Percentiles rank a stretch among this genome's conserved stretches.
phyloP scores from a whole-genome alignment of 2,329 filamentous ascomycete genomes.

The Simplicillium aogashimaense region DNA sequence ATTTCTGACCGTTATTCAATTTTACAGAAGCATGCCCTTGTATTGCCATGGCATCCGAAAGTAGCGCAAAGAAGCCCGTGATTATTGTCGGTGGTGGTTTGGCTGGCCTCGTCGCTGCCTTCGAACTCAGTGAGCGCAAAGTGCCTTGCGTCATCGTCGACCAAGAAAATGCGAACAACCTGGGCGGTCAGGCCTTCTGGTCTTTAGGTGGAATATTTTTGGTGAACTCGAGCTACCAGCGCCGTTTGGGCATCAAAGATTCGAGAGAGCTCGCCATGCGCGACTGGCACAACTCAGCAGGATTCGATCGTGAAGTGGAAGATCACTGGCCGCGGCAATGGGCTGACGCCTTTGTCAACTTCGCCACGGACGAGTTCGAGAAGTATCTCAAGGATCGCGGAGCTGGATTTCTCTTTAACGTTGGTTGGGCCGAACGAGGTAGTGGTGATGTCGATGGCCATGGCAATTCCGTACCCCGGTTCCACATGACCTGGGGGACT shows the following conservation, averaged over 20 bases:
- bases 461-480: conserved; percentile 53
- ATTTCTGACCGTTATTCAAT: neutral
- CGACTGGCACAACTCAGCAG: conserved; percentile 48
- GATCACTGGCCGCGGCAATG: conserved; percentile 50
- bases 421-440: conserved; percentile 53
- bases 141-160: conserved; percentile 44
- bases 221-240: conserved; percentile 47
- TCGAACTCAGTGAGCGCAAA: conserved; percentile 40
- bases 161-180: conserved; percentile 45
- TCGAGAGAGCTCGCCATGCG: conserved; percentile 44
- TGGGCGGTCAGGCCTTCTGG: conserved; percentile 56
- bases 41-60: conserved; percentile 2
- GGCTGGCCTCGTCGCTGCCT: conserved; percentile 49
- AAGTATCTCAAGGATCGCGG: conserved; percentile 43
- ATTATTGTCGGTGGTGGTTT: conserved; percentile 48
- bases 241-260: conserved; percentile 48
- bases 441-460: conserved; percentile 45
- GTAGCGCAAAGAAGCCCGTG: conserved; percentile 24
- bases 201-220: conserved; percentile 52
- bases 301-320: conserved; percentile 45
- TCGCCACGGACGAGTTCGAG: conserved; percentile 50
- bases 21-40: neutral
- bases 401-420: conserved; percentile 40
- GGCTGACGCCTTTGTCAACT: conserved; percentile 56
- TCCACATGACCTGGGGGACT: conserved; percentile 52